Percentiles rank a stretch among this genome's conserved stretches.
phyloP scores from a whole-genome alignment of 1,139 yeast species.

The Magnusiomyces ingens region DNA sequence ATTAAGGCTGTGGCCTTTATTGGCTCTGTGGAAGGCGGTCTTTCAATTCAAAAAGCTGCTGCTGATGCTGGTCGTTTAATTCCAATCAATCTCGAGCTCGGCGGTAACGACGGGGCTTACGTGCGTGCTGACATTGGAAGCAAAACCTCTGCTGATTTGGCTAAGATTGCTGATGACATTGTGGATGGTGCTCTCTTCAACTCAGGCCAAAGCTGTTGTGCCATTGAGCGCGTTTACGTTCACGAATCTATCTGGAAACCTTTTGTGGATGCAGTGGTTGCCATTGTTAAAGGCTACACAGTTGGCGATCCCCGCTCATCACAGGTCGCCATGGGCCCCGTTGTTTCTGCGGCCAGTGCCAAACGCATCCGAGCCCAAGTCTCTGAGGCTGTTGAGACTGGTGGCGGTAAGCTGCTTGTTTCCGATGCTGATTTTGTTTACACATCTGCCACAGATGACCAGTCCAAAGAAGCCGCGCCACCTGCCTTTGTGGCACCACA shows the following conservation, averaged over 20 bases:
- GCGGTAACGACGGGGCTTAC: constrained; percentile 77
- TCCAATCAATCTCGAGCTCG: constrained; percentile 83
- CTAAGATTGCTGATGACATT: constrained; percentile 69
- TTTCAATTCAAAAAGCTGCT: constrained; percentile 66
- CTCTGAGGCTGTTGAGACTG: constrained; percentile 52
- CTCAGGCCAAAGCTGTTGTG: constrained; percentile 88
- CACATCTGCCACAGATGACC: constrained; percentile 22
- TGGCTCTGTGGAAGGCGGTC: constrained; percentile 81
- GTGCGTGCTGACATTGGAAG: constrained; percentile 53
- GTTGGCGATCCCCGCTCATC: constrained; percentile 72
- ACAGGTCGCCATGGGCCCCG: constrained; percentile 68
- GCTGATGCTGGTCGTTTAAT: constrained; percentile 49
- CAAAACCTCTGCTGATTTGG: constrained; percentile 28
- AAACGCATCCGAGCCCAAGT: constrained; percentile 64
- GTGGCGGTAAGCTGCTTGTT: constrained; percentile 62
- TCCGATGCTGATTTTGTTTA: constrained; percentile 51
- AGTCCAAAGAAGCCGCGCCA: constrained; percentile 33
- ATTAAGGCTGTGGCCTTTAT: constrained; percentile 77
- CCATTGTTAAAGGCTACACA: constrained; percentile 42
- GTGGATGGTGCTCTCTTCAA: constrained; percentile 78
- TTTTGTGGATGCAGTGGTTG: constrained; percentile 61
- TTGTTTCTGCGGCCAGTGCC: constrained; percentile 67
- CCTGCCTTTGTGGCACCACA: constrained; percentile 77
- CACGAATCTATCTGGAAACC: constrained; percentile 63
- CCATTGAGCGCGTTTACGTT: constrained; percentile 76